Conservation (phyloP, 169 alveolate species). For the Eimeria necatrix region DNA sequence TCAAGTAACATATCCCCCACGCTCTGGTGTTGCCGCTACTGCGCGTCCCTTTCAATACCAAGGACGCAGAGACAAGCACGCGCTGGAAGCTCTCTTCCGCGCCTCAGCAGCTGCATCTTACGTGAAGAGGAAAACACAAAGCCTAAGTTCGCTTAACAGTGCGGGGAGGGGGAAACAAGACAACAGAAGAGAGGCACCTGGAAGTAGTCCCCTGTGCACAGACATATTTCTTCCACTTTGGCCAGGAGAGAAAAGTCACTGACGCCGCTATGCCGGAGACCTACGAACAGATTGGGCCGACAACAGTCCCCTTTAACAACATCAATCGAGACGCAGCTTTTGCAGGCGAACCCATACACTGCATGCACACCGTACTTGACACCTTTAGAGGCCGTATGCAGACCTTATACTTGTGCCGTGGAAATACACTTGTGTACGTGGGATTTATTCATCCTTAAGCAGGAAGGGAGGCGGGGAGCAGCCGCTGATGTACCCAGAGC, state of each 20-base stretch:
- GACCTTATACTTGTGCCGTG: too few relatives aligned
- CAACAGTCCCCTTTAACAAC: too few relatives aligned
- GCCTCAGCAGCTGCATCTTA: not conserved
- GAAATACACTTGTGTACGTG: too few relatives aligned
- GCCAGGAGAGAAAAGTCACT: constrained; percentile 58
- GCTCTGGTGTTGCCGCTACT: not conserved
- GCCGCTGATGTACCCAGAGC: constrained; percentile 80
- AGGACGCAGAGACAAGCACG: not conserved
- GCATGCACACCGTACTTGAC: too few relatives aligned
- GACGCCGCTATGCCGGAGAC: constrained; percentile 72
- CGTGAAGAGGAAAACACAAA: not conserved
- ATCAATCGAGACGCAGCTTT: not conserved
- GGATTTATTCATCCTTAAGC: too few relatives aligned
- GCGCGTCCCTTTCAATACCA: not conserved
- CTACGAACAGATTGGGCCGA: not conserved
- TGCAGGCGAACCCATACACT: too few relatives aligned
- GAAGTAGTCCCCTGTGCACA: constrained; percentile 81
- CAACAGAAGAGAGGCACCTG: constrained; percentile 71
- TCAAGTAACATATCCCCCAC: not conserved
- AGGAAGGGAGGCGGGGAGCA: not conserved
- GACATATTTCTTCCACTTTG: constrained; percentile 71
- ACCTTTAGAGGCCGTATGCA: too few relatives aligned
- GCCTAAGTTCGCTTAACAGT: not conserved
- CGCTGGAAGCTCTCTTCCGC: not conserved
- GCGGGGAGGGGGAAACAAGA: not conserved